Percentiles rank a stretch among this genome's conserved stretches.
phyloP scores from a whole-genome alignment of 495 filamentous ascomycete species.

The Sabuloglossum arenarium region DNA sequence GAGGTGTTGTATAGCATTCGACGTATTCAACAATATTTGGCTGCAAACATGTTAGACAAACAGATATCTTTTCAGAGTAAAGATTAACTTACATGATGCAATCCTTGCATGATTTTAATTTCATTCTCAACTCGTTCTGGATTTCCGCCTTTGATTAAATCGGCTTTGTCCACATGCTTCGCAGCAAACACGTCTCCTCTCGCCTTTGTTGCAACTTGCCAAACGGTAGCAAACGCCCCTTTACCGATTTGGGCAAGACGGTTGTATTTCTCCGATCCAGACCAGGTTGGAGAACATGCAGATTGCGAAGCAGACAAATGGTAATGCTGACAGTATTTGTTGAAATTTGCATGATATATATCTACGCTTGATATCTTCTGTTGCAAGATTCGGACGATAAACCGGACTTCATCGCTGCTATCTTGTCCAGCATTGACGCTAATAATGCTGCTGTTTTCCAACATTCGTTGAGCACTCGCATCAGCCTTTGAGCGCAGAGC shows the following conservation, averaged over 20 bases:
- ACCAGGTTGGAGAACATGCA: background rate
- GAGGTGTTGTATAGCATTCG: slow-evolving; percentile 46
- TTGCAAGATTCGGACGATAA: slow-evolving; percentile 54
- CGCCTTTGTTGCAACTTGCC: slow-evolving; percentile 59
- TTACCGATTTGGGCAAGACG: slow-evolving; percentile 62
- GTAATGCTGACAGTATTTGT: slow-evolving; percentile 28
- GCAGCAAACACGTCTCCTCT: slow-evolving; percentile 67
- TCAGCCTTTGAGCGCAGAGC: slow-evolving; percentile 28
- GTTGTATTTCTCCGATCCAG: slow-evolving; percentile 39
- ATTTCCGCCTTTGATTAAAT: slow-evolving; percentile 72
- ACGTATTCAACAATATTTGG: slow-evolving; percentile 82
- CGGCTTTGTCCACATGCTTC: slow-evolving; percentile 77
- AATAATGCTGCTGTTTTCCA: slow-evolving; percentile 11
- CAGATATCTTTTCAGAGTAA: background rate
- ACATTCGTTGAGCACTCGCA: slow-evolving; percentile 12
- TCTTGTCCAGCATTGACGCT: slow-evolving; percentile 10
- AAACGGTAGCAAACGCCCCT: slow-evolving; percentile 84
- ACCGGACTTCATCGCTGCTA: slow-evolving; percentile 29
- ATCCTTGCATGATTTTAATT: slow-evolving; percentile 73
- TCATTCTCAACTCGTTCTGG: slow-evolving; percentile 78
- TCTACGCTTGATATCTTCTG: slow-evolving; percentile 35
- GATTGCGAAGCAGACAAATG: too few species aligned
- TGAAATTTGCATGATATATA: slow-evolving; percentile 37
- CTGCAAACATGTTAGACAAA: slow-evolving; percentile 18
- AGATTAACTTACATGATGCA: slow-evolving; percentile 49